These are phyloP conservation scores for Pichia scutulata DNA, from an alignment of 805 yeast species.

Conservation along the genomic window DNA sequence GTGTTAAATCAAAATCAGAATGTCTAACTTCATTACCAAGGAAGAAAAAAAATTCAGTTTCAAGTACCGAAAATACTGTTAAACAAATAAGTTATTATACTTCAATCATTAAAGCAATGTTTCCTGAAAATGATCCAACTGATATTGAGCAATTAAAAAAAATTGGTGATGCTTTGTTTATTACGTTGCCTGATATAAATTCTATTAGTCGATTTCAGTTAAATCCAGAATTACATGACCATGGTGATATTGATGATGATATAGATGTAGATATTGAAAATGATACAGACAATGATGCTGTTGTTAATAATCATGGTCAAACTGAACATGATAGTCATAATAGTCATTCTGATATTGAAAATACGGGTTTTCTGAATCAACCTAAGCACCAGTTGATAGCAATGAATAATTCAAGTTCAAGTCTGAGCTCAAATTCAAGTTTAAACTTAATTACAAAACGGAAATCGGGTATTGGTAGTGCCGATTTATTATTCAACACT, in stretches of 20 bases:
- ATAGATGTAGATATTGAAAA: background rate
- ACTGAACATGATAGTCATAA: background rate
- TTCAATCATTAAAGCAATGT: constrained; percentile 26
- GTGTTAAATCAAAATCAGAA: constrained; percentile 19
- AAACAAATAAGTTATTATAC: constrained; percentile 29
- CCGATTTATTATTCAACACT: constrained; percentile 12
- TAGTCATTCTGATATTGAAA: constrained; percentile 12
- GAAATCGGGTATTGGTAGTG: constrained; percentile 12
- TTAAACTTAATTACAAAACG: background rate
- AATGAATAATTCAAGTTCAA: background rate
- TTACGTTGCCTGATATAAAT: constrained; percentile 16
- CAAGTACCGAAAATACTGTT: constrained; percentile 27
- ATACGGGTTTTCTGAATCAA: background rate
- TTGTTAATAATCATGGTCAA: background rate
- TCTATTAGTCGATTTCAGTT: background rate
- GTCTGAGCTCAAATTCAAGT: background rate
- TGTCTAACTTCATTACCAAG: constrained; percentile 29
- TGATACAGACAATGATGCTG: background rate
- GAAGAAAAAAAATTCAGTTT: constrained; percentile 26
- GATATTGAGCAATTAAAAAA: constrained; percentile 29
- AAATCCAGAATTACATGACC: background rate
- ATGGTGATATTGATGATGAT: background rate
- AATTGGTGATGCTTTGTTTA: constrained; percentile 18
- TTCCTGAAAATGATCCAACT: constrained; percentile 31
- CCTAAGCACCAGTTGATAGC: background rate